phyloP scores from a whole-genome alignment of 768 basidiomycete genomes.

The Leccinellum luteum region DNA sequence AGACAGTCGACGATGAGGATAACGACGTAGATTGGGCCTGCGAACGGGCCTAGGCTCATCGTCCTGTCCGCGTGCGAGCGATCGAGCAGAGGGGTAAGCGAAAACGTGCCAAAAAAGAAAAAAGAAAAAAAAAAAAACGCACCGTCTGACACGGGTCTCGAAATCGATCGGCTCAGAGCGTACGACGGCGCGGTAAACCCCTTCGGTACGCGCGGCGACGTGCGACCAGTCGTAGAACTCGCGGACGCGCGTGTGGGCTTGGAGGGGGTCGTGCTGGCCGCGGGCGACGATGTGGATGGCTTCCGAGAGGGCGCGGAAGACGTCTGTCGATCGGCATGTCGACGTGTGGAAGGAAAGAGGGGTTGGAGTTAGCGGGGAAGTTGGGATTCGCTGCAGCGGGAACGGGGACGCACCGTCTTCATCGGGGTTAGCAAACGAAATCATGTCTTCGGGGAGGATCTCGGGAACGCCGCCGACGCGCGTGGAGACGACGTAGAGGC shows the following conservation, averaged over 20 bases:
- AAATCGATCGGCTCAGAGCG: constrained; percentile 61
- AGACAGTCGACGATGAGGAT: constrained; percentile 89
- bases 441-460: constrained; percentile 91
- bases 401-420: constrained; percentile 70
- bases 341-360: not conserved
- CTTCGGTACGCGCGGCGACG: constrained; percentile 78
- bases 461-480: constrained; percentile 95
- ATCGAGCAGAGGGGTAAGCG: not conserved
- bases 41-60: constrained; percentile 72
- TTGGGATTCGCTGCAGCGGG: not conserved
- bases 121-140: too few relatives aligned
- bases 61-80: constrained; percentile 45
- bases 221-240: constrained; percentile 86
- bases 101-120: not conserved
- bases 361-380: not conserved
- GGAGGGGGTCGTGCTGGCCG: constrained; percentile 70
- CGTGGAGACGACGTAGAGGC: constrained; percentile 91
- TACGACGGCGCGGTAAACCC: constrained; percentile 74
- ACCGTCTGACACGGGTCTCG: constrained; percentile 80
- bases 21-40: constrained; percentile 83
- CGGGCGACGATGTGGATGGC: constrained; percentile 69
- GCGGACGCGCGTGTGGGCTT: constrained; percentile 74
- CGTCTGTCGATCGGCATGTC: constrained; percentile 54
- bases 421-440: constrained; percentile 91
- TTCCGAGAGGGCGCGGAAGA: constrained; percentile 77